Evolutionary conservation across 2,329 filamentous ascomycete genomes (phyloP).

Genomic region (Exophiala oligosperma): DNA sequence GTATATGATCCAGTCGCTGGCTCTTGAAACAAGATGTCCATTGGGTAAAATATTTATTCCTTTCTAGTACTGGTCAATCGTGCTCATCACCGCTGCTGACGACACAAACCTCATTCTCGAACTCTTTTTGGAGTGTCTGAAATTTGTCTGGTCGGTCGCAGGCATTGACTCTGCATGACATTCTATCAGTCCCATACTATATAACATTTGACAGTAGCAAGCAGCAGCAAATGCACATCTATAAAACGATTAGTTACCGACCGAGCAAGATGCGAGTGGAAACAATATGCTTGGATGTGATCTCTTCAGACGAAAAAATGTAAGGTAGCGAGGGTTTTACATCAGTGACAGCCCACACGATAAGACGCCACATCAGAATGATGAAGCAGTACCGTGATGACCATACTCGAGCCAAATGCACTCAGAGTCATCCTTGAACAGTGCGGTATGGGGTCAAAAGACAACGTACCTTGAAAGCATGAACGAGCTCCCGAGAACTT

Average conservation of each 20-base stretch:
- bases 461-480: constrained; percentile 38
- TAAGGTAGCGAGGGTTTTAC: constrained; percentile 99
- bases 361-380: constrained; percentile 70
- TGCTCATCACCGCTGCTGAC: constrained; percentile 40
- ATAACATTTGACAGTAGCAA: not conserved
- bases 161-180: constrained; percentile 73
- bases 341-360: constrained; percentile 81
- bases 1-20: constrained; percentile 98
- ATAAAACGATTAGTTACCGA: constrained; percentile 1
- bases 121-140: constrained; percentile 77
- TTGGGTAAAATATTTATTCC: constrained; percentile 86
- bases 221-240: constrained; percentile 4
- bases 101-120: constrained; percentile 77
- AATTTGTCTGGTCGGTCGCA: constrained; percentile 92
- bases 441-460: constrained; percentile 9
- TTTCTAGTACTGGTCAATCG: constrained; percentile 59
- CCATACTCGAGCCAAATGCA: constrained; percentile 99
- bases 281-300: constrained; percentile 14
- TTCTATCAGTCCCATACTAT: constrained; percentile 18
- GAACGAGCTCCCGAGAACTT: not conserved
- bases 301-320: constrained; percentile 75
- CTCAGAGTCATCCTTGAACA: constrained; percentile 93
- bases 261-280: too few species aligned
- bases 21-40: constrained; percentile 92
- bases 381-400: constrained; percentile 60